phyloP scores from a whole-genome alignment of 2,329 filamentous ascomycete genomes.

The Fusarium anthophilum region DNA sequence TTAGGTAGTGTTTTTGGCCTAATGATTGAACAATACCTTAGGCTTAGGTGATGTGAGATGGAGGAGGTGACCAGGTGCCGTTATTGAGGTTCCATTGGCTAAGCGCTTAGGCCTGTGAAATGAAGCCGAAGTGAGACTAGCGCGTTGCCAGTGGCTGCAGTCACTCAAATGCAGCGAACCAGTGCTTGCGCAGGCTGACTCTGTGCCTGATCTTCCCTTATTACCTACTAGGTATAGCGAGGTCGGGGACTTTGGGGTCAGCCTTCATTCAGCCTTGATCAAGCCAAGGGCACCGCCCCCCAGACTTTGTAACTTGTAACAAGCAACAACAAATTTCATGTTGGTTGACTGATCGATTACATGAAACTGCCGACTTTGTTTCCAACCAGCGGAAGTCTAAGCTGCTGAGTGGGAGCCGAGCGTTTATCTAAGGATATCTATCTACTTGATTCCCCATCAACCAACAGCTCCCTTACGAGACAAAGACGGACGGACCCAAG shows the following conservation, averaged over 20 bases:
- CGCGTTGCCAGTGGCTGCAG: slow-evolving; percentile 8
- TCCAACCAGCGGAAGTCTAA: background rate
- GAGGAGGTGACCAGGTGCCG: background rate
- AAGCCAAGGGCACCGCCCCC: slow-evolving; percentile 16
- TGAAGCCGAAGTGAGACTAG: slow-evolving; percentile 16
- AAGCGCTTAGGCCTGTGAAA: slow-evolving; percentile 15
- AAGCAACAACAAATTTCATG: slow-evolving; percentile 1
- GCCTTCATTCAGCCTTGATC: slow-evolving; percentile 7
- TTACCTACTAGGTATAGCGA: background rate
- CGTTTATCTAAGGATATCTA: background rate
- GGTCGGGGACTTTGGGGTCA: background rate
- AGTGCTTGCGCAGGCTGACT: background rate
- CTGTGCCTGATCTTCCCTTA: slow-evolving; percentile 15
- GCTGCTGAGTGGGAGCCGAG: slow-evolving; percentile 1
- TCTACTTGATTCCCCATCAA: background rate
- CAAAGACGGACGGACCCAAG: background rate
- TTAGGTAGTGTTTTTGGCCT: background rate
- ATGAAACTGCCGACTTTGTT: slow-evolving; percentile 1
- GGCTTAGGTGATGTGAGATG: slow-evolving; percentile 4
- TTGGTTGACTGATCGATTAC: background rate
- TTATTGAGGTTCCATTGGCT: background rate
- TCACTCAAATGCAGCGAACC: slow-evolving; percentile 19
- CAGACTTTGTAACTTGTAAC: slow-evolving; percentile 9
- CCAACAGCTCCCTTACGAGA: slow-evolving; percentile 1
- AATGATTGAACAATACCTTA: background rate